Conservation (phyloP, 2,329 filamentous ascomycete species). For the Trichoderma aggressivum region DNA sequence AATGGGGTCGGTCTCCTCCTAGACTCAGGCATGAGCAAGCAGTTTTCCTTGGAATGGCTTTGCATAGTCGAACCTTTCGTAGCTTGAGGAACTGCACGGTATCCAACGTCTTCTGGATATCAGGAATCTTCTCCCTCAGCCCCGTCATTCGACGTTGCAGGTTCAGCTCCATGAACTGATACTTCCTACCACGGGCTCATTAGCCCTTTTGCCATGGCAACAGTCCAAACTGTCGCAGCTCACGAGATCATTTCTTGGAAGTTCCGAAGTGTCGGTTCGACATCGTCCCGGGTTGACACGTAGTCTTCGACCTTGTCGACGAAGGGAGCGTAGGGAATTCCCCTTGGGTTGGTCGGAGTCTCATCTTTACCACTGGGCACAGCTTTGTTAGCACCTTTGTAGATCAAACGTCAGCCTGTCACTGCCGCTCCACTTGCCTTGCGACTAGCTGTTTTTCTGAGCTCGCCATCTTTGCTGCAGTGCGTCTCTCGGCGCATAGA, state of each 20-base stretch:
- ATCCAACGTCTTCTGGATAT: slow-evolving; percentile 93
- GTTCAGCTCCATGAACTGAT: slow-evolving; percentile 98
- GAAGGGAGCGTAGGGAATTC: slow-evolving; percentile 80
- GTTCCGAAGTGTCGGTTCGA: slow-evolving; percentile 74
- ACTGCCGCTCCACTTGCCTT: slow-evolving; percentile 29
- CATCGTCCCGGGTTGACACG: slow-evolving; percentile 71
- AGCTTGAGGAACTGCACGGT: slow-evolving; percentile 82
- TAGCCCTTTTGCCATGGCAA: slow-evolving; percentile 15
- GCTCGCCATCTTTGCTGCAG: slow-evolving; percentile 37
- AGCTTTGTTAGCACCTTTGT: neutral
- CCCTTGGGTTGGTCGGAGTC: slow-evolving; percentile 69
- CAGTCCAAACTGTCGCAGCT: slow-evolving; percentile 27
- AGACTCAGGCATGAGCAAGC: slow-evolving; percentile 22
- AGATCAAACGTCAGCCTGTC: neutral
- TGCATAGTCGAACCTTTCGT: slow-evolving; percentile 54
- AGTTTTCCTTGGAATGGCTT: neutral
- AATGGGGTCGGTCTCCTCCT: slow-evolving; percentile 63
- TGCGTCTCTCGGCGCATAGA: slow-evolving; percentile 19
- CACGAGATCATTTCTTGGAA: slow-evolving; percentile 95
- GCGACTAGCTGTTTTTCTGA: slow-evolving; percentile 37
- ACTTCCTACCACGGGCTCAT: slow-evolving; percentile 64
- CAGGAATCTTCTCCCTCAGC: slow-evolving; percentile 90
- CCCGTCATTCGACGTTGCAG: slow-evolving; percentile 78
- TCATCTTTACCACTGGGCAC: slow-evolving; percentile 40
- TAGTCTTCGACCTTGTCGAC: slow-evolving; percentile 89